These are phyloP conservation scores for Candida tropicalis DNA, from an alignment of 1,139 yeast species.

Conservation along the genomic window DNA sequence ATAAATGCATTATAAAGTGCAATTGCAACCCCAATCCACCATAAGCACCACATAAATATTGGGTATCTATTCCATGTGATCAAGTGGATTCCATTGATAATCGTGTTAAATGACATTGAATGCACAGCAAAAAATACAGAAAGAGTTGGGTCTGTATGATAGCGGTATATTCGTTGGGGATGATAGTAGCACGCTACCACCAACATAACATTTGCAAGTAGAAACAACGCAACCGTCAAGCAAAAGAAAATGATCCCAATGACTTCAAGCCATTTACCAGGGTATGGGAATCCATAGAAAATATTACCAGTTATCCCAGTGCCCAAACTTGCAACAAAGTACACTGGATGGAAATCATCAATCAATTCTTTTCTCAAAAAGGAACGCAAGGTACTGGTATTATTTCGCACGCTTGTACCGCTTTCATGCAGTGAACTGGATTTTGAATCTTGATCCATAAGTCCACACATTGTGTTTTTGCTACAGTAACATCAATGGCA, in stretches of 20 bases:
- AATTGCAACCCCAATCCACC: constrained; percentile 18
- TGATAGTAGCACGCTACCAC: constrained; percentile 8
- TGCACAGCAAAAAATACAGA: constrained; percentile 72
- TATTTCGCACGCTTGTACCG: not conserved
- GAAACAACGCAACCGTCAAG: constrained; percentile 34
- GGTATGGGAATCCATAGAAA: constrained; percentile 66
- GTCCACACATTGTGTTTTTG: not conserved
- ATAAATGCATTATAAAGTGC: constrained; percentile 16
- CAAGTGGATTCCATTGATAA: constrained; percentile 51
- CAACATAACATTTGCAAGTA: constrained; percentile 27
- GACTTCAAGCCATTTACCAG: constrained; percentile 58
- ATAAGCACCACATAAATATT: constrained; percentile 16
- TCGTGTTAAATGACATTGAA: constrained; percentile 74
- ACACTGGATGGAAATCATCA: constrained; percentile 40
- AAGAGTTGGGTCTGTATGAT: constrained; percentile 46
- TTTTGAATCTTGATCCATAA: not conserved
- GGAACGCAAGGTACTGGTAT: not conserved
- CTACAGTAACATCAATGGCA: not conserved
- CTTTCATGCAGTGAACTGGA: not conserved
- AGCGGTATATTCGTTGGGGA: constrained; percentile 31
- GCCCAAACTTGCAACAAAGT: constrained; percentile 79
- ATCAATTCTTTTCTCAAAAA: constrained; percentile 12
- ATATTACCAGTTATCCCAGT: constrained; percentile 70
- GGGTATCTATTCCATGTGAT: constrained; percentile 32
- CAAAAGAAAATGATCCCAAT: constrained; percentile 58